Percentiles rank a stretch among this genome's conserved stretches.
Evolutionary conservation across 1,139 yeast genomes (phyloP).

Genomic region (Petasospora rhodanensis): DNA sequence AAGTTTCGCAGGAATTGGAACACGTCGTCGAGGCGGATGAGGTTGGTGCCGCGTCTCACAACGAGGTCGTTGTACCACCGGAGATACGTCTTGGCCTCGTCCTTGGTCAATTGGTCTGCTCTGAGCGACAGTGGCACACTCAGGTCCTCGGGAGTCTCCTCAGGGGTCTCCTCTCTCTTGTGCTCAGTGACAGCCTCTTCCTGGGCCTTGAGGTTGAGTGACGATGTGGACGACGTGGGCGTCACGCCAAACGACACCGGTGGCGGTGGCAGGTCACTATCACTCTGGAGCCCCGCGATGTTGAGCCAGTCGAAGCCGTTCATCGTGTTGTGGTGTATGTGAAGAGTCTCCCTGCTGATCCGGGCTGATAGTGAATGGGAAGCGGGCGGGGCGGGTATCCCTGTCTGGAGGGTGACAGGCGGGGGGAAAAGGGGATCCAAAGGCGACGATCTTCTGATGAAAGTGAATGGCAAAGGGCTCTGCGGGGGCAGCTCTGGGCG

Average conservation of each 20-base stretch:
- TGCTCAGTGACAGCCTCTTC: constrained; percentile 1
- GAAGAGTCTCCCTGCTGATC: no score
- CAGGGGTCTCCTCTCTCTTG: background rate
- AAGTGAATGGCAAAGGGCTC: no score
- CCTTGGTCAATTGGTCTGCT: constrained; percentile 54
- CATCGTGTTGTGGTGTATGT: no score
- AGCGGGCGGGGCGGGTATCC: no score
- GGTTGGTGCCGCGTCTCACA: constrained; percentile 49
- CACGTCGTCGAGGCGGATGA: constrained; percentile 58
- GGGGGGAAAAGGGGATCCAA: no score
- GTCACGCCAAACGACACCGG: constrained; percentile 34
- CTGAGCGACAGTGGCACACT: constrained; percentile 56
- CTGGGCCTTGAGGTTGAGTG: constrained; percentile 11
- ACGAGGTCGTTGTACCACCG: constrained; percentile 75
- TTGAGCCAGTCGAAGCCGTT: constrained; percentile 41
- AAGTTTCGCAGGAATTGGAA: constrained; percentile 61
- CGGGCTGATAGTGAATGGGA: no score
- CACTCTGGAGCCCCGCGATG: constrained; percentile 28
- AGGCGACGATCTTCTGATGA: no score
- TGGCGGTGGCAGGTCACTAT: constrained; percentile 32
- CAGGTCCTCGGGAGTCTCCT: constrained; percentile 20
- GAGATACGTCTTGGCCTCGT: constrained; percentile 67
- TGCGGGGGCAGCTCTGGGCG: no score
- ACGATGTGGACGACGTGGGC: constrained; percentile 21
- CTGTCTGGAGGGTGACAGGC: no score